Conservation (phyloP, 371 early-diverging fungal genomes). For the Apophysomyces trapeziformis region DNA sequence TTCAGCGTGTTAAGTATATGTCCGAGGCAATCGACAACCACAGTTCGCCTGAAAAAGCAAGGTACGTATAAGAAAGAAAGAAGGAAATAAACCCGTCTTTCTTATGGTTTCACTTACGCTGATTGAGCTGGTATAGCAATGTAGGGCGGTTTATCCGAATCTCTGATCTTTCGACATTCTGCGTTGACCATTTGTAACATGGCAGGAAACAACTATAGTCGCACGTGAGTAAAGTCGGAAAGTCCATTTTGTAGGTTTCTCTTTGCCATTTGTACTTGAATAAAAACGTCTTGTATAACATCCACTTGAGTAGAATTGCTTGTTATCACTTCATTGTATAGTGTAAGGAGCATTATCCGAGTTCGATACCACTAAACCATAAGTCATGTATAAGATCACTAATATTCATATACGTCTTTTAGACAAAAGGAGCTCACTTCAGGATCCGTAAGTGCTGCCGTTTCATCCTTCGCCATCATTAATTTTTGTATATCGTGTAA, state of each 20-base stretch:
- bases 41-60: not conserved
- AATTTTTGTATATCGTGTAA: slow-evolving; percentile 2
- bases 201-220: not conserved
- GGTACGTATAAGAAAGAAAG: not conserved
- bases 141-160: not conserved
- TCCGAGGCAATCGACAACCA: slow-evolving; percentile 1
- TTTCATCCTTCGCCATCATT: slow-evolving; percentile 3
- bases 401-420: not conserved
- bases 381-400: not conserved
- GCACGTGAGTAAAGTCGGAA: not conserved
- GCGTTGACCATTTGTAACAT: slow-evolving; percentile 7
- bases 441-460: not conserved
- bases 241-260: no score
- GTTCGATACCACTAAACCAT: not conserved
- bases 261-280: not conserved
- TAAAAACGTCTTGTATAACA: not conserved
- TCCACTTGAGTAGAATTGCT: not conserved
- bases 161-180: slow-evolving; percentile 4
- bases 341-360: not conserved
- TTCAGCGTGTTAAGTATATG: not conserved
- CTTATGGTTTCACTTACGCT: not conserved
- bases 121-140: not conserved
- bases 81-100: not conserved
- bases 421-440: not conserved
- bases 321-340: not conserved